A percentile compares a stretch with the other conserved stretches of the same genome.
Conservation (phyloP, 2,329 filamentous ascomycete genomes). For the Penicillium sp. region DNA sequence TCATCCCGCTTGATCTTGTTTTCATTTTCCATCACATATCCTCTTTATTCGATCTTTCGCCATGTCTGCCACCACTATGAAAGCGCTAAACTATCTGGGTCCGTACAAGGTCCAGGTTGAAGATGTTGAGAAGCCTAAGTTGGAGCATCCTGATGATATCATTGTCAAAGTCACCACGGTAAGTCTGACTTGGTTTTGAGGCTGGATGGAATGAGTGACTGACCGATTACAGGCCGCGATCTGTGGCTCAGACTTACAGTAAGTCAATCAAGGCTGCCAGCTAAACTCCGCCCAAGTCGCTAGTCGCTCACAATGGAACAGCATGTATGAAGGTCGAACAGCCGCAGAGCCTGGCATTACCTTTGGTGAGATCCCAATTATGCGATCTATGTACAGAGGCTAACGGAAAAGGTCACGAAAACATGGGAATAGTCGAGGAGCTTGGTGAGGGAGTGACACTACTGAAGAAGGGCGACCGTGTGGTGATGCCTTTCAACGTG, state of each 20-base stretch:
- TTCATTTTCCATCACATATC: not conserved
- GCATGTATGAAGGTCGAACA: constrained; percentile 66
- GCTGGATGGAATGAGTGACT: not conserved
- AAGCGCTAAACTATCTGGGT: constrained; percentile 63
- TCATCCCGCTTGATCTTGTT: not conserved
- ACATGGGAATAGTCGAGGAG: constrained; percentile 60
- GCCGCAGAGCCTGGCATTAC: constrained; percentile 63
- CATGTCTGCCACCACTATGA: constrained; percentile 49
- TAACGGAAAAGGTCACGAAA: constrained; percentile 51
- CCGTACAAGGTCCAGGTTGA: constrained; percentile 64
- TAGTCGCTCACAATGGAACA: constrained; percentile 35
- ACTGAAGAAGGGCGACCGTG: constrained; percentile 62
- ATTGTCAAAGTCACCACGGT: constrained; percentile 67
- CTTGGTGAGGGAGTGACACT: constrained; percentile 60
- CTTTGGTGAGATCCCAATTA: constrained; percentile 41
- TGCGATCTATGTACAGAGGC: not conserved
- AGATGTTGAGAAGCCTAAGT: constrained; percentile 57
- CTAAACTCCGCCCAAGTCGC: not conserved
- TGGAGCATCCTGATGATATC: constrained; percentile 65
- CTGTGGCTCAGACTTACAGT: constrained; percentile 55
- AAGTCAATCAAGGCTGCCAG: constrained; percentile 4
- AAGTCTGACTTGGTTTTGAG: constrained; percentile 30
- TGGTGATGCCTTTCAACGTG: constrained; percentile 67
- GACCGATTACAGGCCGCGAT: constrained; percentile 44
- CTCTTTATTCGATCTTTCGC: not conserved